Conservation (phyloP, 805 yeast species). For the Brettanomyces anomalus region DNA sequence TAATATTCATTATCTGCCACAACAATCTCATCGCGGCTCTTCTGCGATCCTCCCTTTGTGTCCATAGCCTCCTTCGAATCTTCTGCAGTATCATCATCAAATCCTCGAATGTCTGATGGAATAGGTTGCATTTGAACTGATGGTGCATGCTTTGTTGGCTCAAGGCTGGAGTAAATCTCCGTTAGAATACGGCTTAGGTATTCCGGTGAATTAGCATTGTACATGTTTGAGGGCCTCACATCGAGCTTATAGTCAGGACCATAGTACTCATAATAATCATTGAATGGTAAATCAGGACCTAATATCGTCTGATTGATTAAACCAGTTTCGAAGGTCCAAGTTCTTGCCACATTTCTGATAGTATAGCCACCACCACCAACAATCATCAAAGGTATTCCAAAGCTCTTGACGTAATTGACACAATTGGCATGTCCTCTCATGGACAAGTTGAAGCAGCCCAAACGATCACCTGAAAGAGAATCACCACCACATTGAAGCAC, state of each 20-base stretch:
- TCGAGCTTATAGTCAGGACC: conserved; percentile 96
- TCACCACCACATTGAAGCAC: conserved; percentile 99
- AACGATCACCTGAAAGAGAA: conserved; percentile 87
- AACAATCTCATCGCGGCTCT: conserved; percentile 67
- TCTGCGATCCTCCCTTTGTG: conserved; percentile 84
- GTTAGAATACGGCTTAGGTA: conserved; percentile 77
- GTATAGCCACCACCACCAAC: conserved; percentile 99
- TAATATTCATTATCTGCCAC: conserved; percentile 74
- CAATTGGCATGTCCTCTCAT: conserved; percentile 96
- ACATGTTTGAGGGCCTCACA: conserved; percentile 93
- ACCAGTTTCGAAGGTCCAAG: conserved; percentile 94
- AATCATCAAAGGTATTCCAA: conserved; percentile 85
- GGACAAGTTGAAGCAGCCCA: conserved; percentile 92
- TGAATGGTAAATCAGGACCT: conserved; percentile 77
- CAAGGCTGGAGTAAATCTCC: conserved; percentile 69
- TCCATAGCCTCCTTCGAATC: conserved; percentile 74
- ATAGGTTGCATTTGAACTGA: conserved; percentile 88
- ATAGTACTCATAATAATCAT: conserved; percentile 93
- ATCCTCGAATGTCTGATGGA: conserved; percentile 82
- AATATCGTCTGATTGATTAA: conserved; percentile 70
- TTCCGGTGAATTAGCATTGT: conserved; percentile 90
- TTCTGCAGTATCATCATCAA: conserved; percentile 73
- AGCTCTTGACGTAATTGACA: conserved; percentile 75
- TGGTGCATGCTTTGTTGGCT: conserved; percentile 93
- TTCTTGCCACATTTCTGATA: conserved; percentile 89